Evolutionary conservation across 164 flowering plant species (phyloP).

Genomic region (Chimonanthus praecox): DNA sequence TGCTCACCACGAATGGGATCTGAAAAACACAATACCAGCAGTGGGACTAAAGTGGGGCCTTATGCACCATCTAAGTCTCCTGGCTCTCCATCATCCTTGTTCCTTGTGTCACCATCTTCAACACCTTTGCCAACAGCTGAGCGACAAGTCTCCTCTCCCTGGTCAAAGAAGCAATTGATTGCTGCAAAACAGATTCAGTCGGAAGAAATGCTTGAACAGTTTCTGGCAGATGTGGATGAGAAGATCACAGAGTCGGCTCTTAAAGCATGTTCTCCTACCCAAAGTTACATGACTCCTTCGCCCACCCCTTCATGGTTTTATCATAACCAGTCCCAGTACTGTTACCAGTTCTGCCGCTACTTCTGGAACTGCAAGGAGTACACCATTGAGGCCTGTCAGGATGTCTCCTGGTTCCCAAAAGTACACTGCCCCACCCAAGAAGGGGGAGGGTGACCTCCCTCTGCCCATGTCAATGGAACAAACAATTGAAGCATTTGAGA

Average conservation of each 20-base stretch:
- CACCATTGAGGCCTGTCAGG: slow-evolving; percentile 88
- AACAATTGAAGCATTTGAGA: slow-evolving; percentile 64
- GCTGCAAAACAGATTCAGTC: slow-evolving; percentile 44
- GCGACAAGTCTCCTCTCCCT: slow-evolving; percentile 55
- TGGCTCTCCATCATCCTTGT: slow-evolving; percentile 50
- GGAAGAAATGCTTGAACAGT: slow-evolving; percentile 71
- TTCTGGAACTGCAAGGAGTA: slow-evolving; percentile 80
- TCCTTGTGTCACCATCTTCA: slow-evolving; percentile 37
- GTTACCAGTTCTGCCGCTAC: slow-evolving; percentile 50
- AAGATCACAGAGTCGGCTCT: slow-evolving; percentile 67
- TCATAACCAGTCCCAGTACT: slow-evolving; percentile 53
- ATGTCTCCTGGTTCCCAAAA: slow-evolving; percentile 95
- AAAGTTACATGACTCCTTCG: slow-evolving; percentile 39
- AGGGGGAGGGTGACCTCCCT: slow-evolving; percentile 88
- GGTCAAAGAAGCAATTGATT: slow-evolving; percentile 63
- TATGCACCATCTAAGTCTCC: slow-evolving; percentile 45
- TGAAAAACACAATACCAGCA: slow-evolving; percentile 34
- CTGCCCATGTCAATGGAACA: slow-evolving; percentile 91
- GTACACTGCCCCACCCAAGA: slow-evolving; percentile 83
- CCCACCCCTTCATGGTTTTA: slow-evolving; percentile 54
- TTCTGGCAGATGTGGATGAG: slow-evolving; percentile 76
- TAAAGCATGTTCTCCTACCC: slow-evolving; percentile 38
- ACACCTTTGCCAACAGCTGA: slow-evolving; percentile 40
- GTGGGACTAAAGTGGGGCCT: slow-evolving; percentile 36
- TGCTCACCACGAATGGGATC: slow-evolving; percentile 30